A percentile compares a stretch with the other conserved stretches of the same genome.
phyloP scores from a whole-genome alignment of 78 protist species.

The Dictyostelium purpureum region DNA sequence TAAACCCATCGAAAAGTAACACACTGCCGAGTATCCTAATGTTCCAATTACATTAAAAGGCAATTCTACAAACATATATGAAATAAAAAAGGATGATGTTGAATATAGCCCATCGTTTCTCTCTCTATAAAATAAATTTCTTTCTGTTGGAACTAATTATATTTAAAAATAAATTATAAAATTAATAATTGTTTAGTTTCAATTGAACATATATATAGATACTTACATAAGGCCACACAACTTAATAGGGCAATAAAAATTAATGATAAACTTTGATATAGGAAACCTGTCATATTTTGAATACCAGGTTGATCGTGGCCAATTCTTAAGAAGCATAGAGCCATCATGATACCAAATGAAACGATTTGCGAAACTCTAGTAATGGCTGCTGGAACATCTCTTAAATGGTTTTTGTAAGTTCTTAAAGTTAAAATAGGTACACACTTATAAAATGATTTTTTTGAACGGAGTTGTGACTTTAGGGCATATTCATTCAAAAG shows the following conservation, averaged over 20 bases:
- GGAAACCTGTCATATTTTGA: conserved; percentile 36
- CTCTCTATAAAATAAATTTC: conserved; percentile 32
- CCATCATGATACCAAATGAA: conserved; percentile 43
- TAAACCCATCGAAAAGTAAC: conserved; percentile 6
- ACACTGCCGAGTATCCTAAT: conserved; percentile 5
- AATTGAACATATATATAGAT: too few relatives aligned
- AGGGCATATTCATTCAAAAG: background rate
- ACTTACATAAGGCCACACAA: conserved; percentile 41
- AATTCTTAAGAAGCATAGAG: conserved; percentile 5
- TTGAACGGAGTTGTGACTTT: background rate
- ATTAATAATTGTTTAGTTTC: too few relatives aligned
- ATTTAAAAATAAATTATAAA: too few relatives aligned
- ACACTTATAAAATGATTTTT: conserved; percentile 1
- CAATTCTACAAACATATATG: conserved; percentile 13
- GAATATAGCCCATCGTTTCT: conserved; percentile 19
- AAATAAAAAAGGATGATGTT: background rate
- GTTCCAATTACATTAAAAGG: conserved; percentile 7
- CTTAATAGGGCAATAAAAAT: conserved; percentile 26
- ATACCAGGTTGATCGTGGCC: conserved; percentile 3
- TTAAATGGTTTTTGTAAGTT: background rate
- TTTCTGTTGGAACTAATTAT: conserved; percentile 13
- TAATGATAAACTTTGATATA: conserved; percentile 13
- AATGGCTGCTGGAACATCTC: conserved; percentile 19
- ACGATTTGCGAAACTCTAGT: conserved; percentile 29
- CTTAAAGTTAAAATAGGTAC: background rate